Evolutionary conservation across 2,329 filamentous ascomycete genomes (phyloP), one percentile per base, ranked within the genome.

Genomic region (Venturiaceae sp.): DNA sequence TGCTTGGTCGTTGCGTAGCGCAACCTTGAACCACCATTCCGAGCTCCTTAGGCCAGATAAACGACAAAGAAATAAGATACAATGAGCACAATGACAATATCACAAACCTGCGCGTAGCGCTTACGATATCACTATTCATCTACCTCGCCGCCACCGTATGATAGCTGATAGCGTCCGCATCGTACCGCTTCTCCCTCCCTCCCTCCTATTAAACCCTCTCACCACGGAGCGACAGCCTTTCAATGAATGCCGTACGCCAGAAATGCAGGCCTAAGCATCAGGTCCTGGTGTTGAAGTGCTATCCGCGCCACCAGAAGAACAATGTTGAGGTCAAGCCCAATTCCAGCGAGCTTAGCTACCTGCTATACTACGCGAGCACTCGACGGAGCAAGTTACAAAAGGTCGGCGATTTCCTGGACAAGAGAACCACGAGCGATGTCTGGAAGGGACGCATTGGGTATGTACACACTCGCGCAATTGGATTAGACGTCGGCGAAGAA

Each of bases 371-470:
- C 78, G 91, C 90, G 62, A 95, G 89, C 69, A 96, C 92, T 66
- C 89, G 92, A 61, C 86, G 90, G 64, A 92, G 89, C 74, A 99
- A 97, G 80, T 85, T 97, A 66, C 90, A 94, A 68, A 99, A 99
- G 75, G 92, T 99, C 64, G 91, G 90, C 72, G 85, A 85, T 66
- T 99, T 96, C 70, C 80, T 99, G 63, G 92, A 97, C 77, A 95
- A 92, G 79, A 90, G 92, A 77, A 94, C 90, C 23, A 88, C 88
- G 62, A 87, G 85, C 68, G 94, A 99, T 77, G 90, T 96, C 64
- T 95, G 87, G 84, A 88, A 89, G 69, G 82, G 84, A 72, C 86
- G 90, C 68, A 89, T 94, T 69, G 92, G 92, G 88, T 95, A 77
- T 67, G 81, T 77, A 7, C 23, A 23, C 21, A 30, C 23, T 50